Conservation (phyloP, 345 rosid species). For the Mangifera indica region DNA sequence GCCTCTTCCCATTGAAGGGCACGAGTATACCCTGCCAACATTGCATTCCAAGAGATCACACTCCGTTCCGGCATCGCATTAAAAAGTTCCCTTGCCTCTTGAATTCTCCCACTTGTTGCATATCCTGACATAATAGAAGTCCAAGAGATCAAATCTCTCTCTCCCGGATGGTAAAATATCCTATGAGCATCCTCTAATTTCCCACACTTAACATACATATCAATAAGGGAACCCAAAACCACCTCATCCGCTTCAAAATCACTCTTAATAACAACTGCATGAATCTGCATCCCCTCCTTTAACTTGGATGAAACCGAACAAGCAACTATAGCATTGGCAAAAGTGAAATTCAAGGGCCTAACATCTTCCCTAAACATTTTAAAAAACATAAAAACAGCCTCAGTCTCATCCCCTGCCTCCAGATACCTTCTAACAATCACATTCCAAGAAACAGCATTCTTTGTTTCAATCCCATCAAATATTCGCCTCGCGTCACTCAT, state of each 20-base stretch:
- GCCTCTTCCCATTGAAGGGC: conserved; percentile 65
- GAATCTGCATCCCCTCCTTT: conserved; percentile 68
- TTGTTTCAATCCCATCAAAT: conserved; percentile 64
- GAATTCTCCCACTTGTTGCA: conserved; percentile 55
- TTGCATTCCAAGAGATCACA: conserved; percentile 77
- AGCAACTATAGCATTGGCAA: conserved; percentile 70
- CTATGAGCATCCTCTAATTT: conserved; percentile 56
- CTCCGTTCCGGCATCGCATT: conserved; percentile 73
- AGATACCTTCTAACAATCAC: conserved; percentile 80
- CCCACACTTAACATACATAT: conserved; percentile 69
- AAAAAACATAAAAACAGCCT: conserved; percentile 61
- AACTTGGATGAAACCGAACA: conserved; percentile 55
- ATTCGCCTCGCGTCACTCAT: conserved; percentile 65
- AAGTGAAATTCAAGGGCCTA: conserved; percentile 61
- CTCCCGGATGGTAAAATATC: conserved; percentile 52
- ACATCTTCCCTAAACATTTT: conserved; percentile 45
- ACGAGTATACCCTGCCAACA: conserved; percentile 71
- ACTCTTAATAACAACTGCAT: conserved; percentile 51
- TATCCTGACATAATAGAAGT: conserved; percentile 71
- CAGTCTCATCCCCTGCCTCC: conserved; percentile 57
- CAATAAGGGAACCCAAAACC: conserved; percentile 60
- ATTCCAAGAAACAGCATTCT: conserved; percentile 82
- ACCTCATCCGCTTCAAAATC: conserved; percentile 45
- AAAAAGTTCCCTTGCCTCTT: conserved; percentile 70
- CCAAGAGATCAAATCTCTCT: conserved; percentile 63